Percentiles rank a stretch among this genome's conserved stretches.
phyloP scores from a whole-genome alignment of 179 eudicot species.

The Silene noctiflora region DNA sequence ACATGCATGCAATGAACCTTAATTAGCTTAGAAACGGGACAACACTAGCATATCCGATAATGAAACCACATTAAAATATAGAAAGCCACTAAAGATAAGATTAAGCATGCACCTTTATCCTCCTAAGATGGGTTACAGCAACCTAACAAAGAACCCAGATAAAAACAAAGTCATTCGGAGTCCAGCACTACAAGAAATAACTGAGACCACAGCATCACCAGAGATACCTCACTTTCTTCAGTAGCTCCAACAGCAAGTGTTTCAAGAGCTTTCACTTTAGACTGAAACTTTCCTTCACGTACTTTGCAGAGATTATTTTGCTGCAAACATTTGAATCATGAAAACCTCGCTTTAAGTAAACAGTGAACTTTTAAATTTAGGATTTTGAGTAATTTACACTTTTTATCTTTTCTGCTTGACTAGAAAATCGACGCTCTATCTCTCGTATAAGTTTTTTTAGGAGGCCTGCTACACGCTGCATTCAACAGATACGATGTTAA shows the following conservation, averaged over 20 bases:
- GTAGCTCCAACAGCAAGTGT: slow-evolving; percentile 74
- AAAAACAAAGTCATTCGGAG: slow-evolving; percentile 11
- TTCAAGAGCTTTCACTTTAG: slow-evolving; percentile 68
- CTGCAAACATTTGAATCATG: slow-evolving; percentile 39
- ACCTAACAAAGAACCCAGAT: slow-evolving; percentile 40
- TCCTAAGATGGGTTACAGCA: slow-evolving; percentile 63
- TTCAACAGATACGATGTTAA: slow-evolving; percentile 19
- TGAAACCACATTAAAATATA: slow-evolving; percentile 7
- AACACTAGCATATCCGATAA: slow-evolving; percentile 8
- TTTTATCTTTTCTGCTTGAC: slow-evolving; percentile 62
- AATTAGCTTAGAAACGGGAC: not conserved
- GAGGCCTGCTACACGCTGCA: slow-evolving; percentile 67
- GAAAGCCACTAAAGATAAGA: slow-evolving; percentile 16
- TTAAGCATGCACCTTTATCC: slow-evolving; percentile 51
- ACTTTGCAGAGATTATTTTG: slow-evolving; percentile 65
- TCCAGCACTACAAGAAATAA: not conserved
- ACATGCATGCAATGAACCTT: not conserved
- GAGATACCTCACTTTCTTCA: slow-evolving; percentile 81
- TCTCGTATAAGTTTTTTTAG: slow-evolving; percentile 76
- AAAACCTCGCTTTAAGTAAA: slow-evolving; percentile 1
- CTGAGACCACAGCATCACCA: not conserved
- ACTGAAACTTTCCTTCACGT: slow-evolving; percentile 76
- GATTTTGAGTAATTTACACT: slow-evolving; percentile 41
- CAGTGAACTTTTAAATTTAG: not conserved
- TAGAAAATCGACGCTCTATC: slow-evolving; percentile 69